Evolutionary conservation across 2,329 filamentous ascomycete genomes (phyloP).

Genomic region (Trichoderma asperellum): DNA sequence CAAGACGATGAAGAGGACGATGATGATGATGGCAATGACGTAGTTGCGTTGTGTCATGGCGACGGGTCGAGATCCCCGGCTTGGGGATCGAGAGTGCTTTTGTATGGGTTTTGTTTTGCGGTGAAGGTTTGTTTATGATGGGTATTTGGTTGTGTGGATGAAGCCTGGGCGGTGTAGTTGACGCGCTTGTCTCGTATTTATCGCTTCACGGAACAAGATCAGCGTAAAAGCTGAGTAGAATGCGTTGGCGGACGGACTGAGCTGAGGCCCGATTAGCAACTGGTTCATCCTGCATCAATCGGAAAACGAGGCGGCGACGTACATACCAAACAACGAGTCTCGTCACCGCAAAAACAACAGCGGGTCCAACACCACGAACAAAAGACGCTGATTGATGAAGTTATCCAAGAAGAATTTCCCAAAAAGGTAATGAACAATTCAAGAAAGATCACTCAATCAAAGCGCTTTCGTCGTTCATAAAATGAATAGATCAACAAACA

Average conservation of each 20-base stretch:
- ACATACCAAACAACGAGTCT: slow-evolving; percentile 11
- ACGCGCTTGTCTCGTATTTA: neutral
- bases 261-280: neutral
- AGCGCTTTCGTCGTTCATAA: neutral
- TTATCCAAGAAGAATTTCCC: neutral
- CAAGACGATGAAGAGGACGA: slow-evolving; percentile 66
- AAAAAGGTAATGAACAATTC: neutral
- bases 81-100: neutral
- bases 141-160: neutral
- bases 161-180: neutral
- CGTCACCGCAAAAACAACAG: slow-evolving; percentile 17
- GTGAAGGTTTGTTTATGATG: neutral
- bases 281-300: neutral
- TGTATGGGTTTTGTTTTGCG: neutral
- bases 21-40: slow-evolving; percentile 70
- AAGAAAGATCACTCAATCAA: neutral
- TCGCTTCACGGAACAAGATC: neutral
- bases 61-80: slow-evolving; percentile 35
- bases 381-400: neutral
- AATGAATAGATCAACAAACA: slow-evolving; percentile 29
- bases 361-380: neutral
- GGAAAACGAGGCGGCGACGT: neutral
- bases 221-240: neutral
- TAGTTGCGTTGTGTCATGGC: slow-evolving; percentile 67
- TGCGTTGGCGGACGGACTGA: neutral